phyloP scores from a whole-genome alignment of 208 protist genomes.

The Leishmania tarentolae region DNA sequence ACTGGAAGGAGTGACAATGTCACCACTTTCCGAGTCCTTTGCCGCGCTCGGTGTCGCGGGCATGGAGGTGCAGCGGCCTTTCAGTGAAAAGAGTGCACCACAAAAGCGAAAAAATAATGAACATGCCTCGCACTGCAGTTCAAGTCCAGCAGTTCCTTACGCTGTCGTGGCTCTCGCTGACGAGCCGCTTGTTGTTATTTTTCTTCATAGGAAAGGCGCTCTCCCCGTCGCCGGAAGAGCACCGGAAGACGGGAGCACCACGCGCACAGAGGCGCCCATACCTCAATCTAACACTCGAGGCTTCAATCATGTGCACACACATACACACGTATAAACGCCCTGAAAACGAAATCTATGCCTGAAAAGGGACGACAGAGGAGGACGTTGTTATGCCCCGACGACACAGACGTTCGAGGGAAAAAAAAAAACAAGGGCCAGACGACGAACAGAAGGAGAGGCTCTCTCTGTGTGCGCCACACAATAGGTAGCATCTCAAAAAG shows the following conservation, averaged over 20 bases:
- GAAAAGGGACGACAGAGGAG: background rate
- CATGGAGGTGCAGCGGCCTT: background rate
- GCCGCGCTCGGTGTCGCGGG: background rate
- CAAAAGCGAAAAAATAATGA: too few relatives aligned
- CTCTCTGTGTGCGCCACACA: background rate
- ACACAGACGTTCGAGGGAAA: background rate
- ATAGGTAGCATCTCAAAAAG: background rate
- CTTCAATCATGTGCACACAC: background rate
- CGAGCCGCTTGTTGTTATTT: background rate
- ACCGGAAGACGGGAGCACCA: background rate
- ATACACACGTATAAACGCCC: background rate
- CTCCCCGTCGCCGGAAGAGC: background rate
- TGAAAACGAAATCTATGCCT: conserved; percentile 5
- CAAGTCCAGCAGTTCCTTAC: background rate
- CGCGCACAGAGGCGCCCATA: background rate
- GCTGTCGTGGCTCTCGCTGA: background rate
- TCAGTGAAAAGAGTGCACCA: background rate
- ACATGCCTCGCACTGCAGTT: background rate
- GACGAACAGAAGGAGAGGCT: background rate
- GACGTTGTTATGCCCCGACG: background rate
- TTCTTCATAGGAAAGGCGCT: background rate
- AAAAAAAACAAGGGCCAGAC: background rate
- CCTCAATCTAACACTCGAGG: background rate
- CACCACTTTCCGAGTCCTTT: background rate
- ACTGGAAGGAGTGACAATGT: background rate